Conservation (phyloP, 441 rosid genomes). For the Aquilaria agallochum region DNA sequence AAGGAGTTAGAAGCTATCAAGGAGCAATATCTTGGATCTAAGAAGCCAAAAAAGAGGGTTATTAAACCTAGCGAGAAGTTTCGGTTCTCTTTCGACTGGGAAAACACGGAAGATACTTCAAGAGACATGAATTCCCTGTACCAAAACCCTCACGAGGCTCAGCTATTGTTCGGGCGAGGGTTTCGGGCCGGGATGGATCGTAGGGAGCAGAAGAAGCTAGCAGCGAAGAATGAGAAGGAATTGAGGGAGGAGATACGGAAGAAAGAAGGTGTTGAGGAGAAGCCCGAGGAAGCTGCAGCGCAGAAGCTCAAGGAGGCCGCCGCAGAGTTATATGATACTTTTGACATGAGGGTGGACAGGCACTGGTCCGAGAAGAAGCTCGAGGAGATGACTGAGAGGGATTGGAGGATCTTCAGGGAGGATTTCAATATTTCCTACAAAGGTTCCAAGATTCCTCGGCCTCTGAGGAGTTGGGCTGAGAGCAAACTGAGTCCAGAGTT, state of each 20-base stretch:
- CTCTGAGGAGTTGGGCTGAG: conserved; percentile 94
- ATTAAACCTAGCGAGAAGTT: conserved; percentile 94
- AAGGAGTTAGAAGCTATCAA: conserved; percentile 80
- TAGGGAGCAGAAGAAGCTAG: conserved; percentile 89
- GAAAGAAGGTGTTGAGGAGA: conserved; percentile 79
- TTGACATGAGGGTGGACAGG: conserved; percentile 88
- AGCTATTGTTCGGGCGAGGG: conserved; percentile 79
- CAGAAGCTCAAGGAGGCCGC: conserved; percentile 71
- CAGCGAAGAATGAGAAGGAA: conserved; percentile 89
- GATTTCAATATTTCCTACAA: conserved; percentile 89
- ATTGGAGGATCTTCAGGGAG: conserved; percentile 93
- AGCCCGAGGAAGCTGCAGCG: conserved; percentile 83
- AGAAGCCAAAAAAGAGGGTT: conserved; percentile 92
- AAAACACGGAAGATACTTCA: conserved; percentile 86
- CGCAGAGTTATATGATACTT: conserved; percentile 82
- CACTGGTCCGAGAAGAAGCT: conserved; percentile 92
- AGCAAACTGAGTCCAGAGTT: conserved; percentile 67
- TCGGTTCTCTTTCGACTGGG: conserved; percentile 96
- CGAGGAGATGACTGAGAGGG: conserved; percentile 91
- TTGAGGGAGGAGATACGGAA: conserved; percentile 73
- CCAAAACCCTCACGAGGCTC: conserved; percentile 93
- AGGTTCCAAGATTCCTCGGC: conserved; percentile 88
- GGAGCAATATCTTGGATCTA: conserved; percentile 85
- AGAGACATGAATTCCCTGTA: conserved; percentile 76
- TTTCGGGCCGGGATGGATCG: conserved; percentile 95